A percentile compares a stretch with the other conserved stretches of the same genome.
phyloP scores from a whole-genome alignment of 1,284 basidiomycete species.

The Malassezia nana region DNA sequence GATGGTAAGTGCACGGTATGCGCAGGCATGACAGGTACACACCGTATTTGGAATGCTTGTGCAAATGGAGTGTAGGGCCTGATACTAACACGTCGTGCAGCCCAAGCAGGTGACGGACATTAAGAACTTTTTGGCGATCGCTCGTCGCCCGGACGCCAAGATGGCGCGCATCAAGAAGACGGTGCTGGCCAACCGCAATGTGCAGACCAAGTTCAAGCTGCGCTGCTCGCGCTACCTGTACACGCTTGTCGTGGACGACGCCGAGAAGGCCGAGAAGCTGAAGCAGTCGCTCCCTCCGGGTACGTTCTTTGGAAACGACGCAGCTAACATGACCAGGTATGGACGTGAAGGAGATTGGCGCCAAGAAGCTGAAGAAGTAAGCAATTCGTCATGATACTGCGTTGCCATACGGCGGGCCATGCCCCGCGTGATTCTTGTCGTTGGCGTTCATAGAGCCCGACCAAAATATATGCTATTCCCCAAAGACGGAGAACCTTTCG shows the following conservation, averaged over 20 bases:
- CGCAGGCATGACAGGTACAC: not conserved
- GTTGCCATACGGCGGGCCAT: not conserved
- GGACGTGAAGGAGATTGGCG: constrained; percentile 15
- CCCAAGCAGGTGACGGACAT: constrained; percentile 97
- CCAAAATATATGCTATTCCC: constrained; percentile 1
- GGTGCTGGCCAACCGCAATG: constrained; percentile 65
- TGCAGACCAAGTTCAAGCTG: constrained; percentile 85
- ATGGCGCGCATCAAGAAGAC: constrained; percentile 96
- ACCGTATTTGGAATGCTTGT: not conserved
- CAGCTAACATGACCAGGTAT: constrained; percentile 1
- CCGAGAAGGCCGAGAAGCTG: constrained; percentile 97
- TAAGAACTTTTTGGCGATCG: constrained; percentile 96
- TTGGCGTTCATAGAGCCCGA: not conserved
- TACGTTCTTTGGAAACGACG: constrained; percentile 50
- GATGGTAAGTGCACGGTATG: constrained; percentile 10
- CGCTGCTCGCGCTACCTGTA: constrained; percentile 95
- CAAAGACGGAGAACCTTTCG: not conserved
- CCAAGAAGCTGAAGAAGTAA: constrained; percentile 13
- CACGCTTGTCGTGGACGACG: constrained; percentile 87
- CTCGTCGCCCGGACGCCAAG: constrained; percentile 65
- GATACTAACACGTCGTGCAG: constrained; percentile 53
- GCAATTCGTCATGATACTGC: not conserved
- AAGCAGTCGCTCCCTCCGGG: constrained; percentile 89
- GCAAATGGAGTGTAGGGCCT: not conserved
- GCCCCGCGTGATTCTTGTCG: not conserved